Evolutionary conservation across 345 rosid genomes (phyloP), one percentile per base, ranked within the genome.

Genomic region (Gossypium raimondii): DNA sequence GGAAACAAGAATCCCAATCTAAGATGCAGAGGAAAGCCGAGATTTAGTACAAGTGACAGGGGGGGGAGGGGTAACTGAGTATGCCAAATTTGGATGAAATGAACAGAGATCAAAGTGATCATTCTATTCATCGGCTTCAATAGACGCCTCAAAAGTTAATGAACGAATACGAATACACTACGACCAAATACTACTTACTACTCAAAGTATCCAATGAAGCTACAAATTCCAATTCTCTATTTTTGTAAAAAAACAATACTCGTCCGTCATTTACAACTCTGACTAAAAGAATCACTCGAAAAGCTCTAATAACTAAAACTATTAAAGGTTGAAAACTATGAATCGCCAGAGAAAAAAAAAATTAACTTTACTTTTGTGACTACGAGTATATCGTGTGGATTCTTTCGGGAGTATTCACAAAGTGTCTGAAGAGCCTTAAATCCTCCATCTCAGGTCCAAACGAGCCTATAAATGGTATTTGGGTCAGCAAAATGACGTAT

Each of bases 1-100:
- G 97, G 84, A 0, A 73, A 79, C 52, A 82, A 72, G 88, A 92
- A 92, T 73, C 98, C 97, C 41, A 4, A 5, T 2, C 24, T 82
- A 84, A 84, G 93, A 68, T 93, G 92, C 48, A 75, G 16, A 5
- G 97, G 87, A 61, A 93, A 89, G 73, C 94, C 97, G 7, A 82
- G 98, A 82, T 34, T 5, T 5, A 34, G 7, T 7, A 34, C 7
- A 34, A 34, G 1, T 5, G 41, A 34, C 41, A 0, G 38, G 38
- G 4, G 0, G 34, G 34, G 29, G 0, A 0, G 3, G 4, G 4
- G 29, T 3, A 27, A 3, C 29, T 27, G 29, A 27, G 38, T 34
- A 4, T 34, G 38, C 6, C 38, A 34, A 34, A 3, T 34, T 34
- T 34, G 41, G 41, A 34, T 34, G 7, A 34, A 34, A 34, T 34